Conservation (phyloP, 345 rosid genomes). For the Salix viminalis region DNA sequence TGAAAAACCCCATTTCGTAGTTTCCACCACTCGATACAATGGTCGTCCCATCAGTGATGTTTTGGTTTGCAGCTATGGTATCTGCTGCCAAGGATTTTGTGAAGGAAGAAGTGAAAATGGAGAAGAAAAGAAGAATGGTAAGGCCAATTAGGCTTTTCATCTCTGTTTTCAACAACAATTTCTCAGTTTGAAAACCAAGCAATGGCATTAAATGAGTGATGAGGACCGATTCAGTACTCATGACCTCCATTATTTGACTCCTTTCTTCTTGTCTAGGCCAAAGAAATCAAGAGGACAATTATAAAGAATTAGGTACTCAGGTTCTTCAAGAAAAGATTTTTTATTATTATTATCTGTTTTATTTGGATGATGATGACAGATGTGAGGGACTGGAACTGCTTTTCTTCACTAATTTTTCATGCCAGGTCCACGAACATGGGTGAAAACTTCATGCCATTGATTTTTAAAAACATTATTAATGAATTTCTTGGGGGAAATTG, state of each 20-base stretch:
- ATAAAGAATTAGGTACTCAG: too few species aligned
- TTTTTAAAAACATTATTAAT: too few species aligned
- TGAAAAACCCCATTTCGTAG: conserved; percentile 1
- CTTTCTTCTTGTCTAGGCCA: too few species aligned
- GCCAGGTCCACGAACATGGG: too few species aligned
- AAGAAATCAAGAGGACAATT: too few species aligned
- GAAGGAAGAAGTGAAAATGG: background rate
- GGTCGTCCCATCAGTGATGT: background rate
- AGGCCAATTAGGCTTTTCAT: background rate
- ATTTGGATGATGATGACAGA: background rate
- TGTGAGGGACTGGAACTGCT: background rate
- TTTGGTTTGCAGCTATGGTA: conserved; percentile 7
- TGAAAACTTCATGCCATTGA: too few species aligned
- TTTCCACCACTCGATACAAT: background rate
- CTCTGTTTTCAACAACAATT: background rate
- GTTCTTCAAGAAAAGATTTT: too few species aligned
- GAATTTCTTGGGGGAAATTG: too few species aligned
- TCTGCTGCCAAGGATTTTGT: background rate
- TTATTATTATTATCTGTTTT: background rate
- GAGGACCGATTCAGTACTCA: background rate
- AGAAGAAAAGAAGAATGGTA: background rate
- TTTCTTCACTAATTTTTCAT: background rate
- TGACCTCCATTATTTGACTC: background rate
- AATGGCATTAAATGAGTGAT: background rate
- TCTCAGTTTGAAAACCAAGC: background rate